phyloP scores from a whole-genome alignment of 2,329 filamentous ascomycete genomes.

The Chaetomium strumarium region DNA sequence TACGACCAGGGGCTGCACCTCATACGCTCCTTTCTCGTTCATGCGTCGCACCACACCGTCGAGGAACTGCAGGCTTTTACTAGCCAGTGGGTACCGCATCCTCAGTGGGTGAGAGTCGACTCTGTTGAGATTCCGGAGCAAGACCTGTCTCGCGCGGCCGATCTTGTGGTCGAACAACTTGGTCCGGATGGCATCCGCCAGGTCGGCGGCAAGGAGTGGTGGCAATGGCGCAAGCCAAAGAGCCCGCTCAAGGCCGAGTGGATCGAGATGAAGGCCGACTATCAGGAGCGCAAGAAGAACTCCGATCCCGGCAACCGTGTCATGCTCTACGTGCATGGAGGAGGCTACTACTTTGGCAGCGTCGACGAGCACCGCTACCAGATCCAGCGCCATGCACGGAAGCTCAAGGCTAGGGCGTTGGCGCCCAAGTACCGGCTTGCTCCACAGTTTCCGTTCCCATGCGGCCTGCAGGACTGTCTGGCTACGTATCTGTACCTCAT shows the following conservation, averaged over 20 bases:
- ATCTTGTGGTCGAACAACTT: conserved; percentile 65
- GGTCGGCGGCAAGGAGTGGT: conserved; percentile 80
- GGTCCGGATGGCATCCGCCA: conserved; percentile 66
- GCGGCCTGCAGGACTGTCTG: conserved; percentile 82
- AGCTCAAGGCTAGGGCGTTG: conserved; percentile 83
- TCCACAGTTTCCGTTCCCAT: conserved; percentile 94
- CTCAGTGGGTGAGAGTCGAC: conserved; percentile 79
- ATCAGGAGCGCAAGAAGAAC: conserved; percentile 61
- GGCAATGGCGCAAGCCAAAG: conserved; percentile 74
- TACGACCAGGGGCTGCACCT: conserved; percentile 91
- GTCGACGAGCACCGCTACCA: conserved; percentile 98
- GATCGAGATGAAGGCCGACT: conserved; percentile 90
- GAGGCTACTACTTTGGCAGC: conserved; percentile 92
- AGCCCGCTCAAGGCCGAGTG: conserved; percentile 74
- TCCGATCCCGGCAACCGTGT: conserved; percentile 61
- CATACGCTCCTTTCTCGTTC: conserved; percentile 77
- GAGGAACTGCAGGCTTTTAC: conserved; percentile 93
- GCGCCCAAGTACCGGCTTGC: conserved; percentile 82
- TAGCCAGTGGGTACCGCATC: conserved; percentile 81
- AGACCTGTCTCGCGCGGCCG: conserved; percentile 61
- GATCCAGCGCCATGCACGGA: conserved; percentile 90
- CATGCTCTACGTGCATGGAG: conserved; percentile 92
- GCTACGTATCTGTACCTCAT: conserved; percentile 83
- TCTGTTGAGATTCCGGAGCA: conserved; percentile 58
- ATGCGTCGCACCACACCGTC: conserved; percentile 81